Percentiles rank a stretch among this genome's conserved stretches.
phyloP scores from a whole-genome alignment of 78 protist species.

The Bodo saltans region DNA sequence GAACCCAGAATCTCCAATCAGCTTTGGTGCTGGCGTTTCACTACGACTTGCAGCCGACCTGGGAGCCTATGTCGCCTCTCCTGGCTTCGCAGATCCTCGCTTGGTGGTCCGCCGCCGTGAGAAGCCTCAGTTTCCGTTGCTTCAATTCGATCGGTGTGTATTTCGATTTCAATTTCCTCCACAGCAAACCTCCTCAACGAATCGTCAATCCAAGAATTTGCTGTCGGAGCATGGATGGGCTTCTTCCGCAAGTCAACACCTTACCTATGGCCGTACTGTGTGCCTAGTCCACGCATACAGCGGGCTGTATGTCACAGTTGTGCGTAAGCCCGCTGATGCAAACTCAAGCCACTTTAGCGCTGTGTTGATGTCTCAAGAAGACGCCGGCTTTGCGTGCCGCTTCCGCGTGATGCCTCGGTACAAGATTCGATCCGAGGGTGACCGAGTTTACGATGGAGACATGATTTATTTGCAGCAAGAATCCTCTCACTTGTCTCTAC shows the following conservation, averaged over 20 bases:
- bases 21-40: too few relatives aligned
- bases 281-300: neutral
- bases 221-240: too few relatives aligned
- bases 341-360: neutral
- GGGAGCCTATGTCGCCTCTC: neutral
- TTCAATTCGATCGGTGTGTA: neutral
- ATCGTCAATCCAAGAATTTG: neutral
- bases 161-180: neutral
- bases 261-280: neutral
- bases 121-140: neutral
- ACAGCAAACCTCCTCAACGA: neutral
- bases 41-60: neutral
- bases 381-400: neutral
- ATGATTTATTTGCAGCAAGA: neutral
- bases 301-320: neutral
- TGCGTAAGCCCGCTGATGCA: neutral
- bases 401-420: neutral
- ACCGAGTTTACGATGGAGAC: neutral
- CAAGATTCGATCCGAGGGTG: neutral
- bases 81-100: neutral
- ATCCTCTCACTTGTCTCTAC: neutral
- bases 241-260: too few relatives aligned
- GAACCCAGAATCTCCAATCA: too few relatives aligned
- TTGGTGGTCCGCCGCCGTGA: neutral
- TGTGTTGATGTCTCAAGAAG: neutral